phyloP scores from a whole-genome alignment of 2,329 filamentous ascomycete species.

The Pseudocercospora eumusae region DNA sequence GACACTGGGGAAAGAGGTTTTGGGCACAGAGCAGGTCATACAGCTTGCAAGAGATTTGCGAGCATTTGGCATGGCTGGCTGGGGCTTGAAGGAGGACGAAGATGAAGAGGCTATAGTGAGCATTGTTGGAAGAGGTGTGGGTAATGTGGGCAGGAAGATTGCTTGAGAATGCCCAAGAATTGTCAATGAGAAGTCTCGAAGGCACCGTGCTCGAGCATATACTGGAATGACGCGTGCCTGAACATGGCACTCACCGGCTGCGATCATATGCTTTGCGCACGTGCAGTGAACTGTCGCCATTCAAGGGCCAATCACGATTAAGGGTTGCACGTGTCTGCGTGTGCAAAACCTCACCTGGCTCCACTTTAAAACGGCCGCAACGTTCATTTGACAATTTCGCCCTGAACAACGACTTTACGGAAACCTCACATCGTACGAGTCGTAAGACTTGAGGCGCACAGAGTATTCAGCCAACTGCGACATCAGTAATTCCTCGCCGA shows the following conservation, averaged over 20 bases:
- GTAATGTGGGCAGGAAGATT: slow-evolving; percentile 92
- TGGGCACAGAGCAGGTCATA: slow-evolving; percentile 79
- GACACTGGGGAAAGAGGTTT: slow-evolving; percentile 74
- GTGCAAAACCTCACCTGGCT: slow-evolving; percentile 12
- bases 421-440: not conserved
- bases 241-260: not conserved
- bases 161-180: slow-evolving; percentile 42
- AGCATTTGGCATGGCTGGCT: slow-evolving; percentile 85
- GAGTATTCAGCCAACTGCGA: not conserved
- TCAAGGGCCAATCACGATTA: not conserved
- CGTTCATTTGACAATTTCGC: not conserved
- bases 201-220: not conserved
- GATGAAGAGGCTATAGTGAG: slow-evolving; percentile 76
- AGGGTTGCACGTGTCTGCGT: not conserved
- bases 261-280: not conserved
- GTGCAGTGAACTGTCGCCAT: not conserved
- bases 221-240: not conserved
- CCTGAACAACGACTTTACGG: slow-evolving; percentile 4
- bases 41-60: slow-evolving; percentile 80
- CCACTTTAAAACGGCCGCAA: not conserved
- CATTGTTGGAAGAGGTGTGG: slow-evolving; percentile 88
- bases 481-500: not conserved
- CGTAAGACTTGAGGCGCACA: not conserved
- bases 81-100: slow-evolving; percentile 78
- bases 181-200: not conserved